phyloP scores from a whole-genome alignment of 257 asterid species.

The Gynochthodes officinalis region DNA sequence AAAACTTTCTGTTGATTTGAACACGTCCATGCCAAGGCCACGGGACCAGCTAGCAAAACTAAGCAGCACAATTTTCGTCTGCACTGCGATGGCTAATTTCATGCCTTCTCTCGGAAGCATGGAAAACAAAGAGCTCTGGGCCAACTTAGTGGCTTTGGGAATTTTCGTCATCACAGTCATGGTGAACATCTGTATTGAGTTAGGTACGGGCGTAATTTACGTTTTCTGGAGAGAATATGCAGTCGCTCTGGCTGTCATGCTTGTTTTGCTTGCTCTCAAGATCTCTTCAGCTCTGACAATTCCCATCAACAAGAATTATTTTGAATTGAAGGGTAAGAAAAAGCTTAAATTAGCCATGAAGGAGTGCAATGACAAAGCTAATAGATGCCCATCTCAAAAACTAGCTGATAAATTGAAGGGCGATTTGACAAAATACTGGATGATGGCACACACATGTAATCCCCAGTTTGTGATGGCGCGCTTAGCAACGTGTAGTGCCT shows the following conservation, averaged over 20 bases:
- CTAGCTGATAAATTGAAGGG: slow-evolving; percentile 35
- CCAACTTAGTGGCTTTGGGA: slow-evolving; percentile 59
- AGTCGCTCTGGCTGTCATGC: slow-evolving; percentile 40
- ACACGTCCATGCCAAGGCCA: slow-evolving; percentile 68
- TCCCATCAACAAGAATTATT: slow-evolving; percentile 49
- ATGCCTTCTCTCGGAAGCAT: slow-evolving; percentile 71
- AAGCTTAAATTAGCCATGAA: slow-evolving; percentile 34
- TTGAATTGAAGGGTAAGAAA: slow-evolving; percentile 46
- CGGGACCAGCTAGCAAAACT: slow-evolving; percentile 68
- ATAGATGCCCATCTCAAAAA: slow-evolving; percentile 25
- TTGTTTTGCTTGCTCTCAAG: slow-evolving; percentile 40
- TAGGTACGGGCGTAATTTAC: slow-evolving; percentile 68
- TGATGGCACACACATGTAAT: slow-evolving; percentile 78
- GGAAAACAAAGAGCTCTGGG: slow-evolving; percentile 54
- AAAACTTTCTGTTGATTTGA: slow-evolving; percentile 67
- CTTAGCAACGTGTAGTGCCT: slow-evolving; percentile 60
- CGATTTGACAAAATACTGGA: slow-evolving; percentile 64
- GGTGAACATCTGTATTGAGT: slow-evolving; percentile 56
- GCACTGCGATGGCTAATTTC: slow-evolving; percentile 56
- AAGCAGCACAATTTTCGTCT: slow-evolving; percentile 58
- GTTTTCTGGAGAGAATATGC: slow-evolving; percentile 52
- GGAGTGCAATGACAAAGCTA: slow-evolving; percentile 28
- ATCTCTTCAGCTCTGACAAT: slow-evolving; percentile 52
- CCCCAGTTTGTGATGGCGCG: slow-evolving; percentile 74
- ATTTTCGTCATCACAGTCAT: slow-evolving; percentile 57